A percentile compares a stretch with the other conserved stretches of the same genome.
These are phyloP conservation scores for Penicillium goetzii DNA, from an alignment of 495 filamentous ascomycete species.

Conservation along the genomic window DNA sequence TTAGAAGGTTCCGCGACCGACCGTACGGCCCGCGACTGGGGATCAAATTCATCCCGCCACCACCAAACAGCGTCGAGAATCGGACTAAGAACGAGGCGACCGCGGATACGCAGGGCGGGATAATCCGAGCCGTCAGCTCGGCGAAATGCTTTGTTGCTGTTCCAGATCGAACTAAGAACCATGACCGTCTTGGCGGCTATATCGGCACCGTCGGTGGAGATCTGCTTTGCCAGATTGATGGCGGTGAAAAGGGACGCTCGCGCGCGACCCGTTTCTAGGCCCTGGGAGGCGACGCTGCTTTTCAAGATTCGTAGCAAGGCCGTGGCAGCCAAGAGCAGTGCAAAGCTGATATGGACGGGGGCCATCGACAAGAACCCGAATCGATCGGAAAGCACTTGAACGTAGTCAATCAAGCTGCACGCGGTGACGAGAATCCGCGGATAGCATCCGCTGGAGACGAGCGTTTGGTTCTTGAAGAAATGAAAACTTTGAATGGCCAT, in stretches of 20 bases:
- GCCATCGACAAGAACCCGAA: slow-evolving; percentile 29
- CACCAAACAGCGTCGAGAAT: slow-evolving; percentile 54
- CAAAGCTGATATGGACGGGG: slow-evolving; percentile 40
- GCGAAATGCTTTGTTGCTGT: slow-evolving; percentile 51
- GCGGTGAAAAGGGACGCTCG: slow-evolving; percentile 38
- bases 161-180: slow-evolving; percentile 47
- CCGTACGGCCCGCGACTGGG: slow-evolving; percentile 26
- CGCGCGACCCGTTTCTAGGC: slow-evolving; percentile 40
- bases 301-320: slow-evolving; percentile 48
- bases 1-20: slow-evolving; percentile 21
- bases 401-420: slow-evolving; percentile 40
- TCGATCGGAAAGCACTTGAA: slow-evolving; percentile 31
- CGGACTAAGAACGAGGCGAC: slow-evolving; percentile 44
- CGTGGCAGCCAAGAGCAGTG: slow-evolving; percentile 38
- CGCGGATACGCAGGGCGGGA: slow-evolving; percentile 45
- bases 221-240: slow-evolving; percentile 45
- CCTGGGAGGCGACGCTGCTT: slow-evolving; percentile 28
- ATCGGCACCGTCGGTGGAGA: slow-evolving; percentile 46
- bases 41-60: slow-evolving; percentile 54
- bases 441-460: slow-evolving; percentile 36
- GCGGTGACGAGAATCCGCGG: slow-evolving; percentile 39
- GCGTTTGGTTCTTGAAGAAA: slow-evolving; percentile 45
- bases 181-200: slow-evolving; percentile 38
- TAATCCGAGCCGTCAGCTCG: slow-evolving; percentile 45
- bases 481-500: slow-evolving; percentile 48